Base-by-base conservation (phyloP, 345 rosid genomes). In the Carallia brachiata region DNA sequence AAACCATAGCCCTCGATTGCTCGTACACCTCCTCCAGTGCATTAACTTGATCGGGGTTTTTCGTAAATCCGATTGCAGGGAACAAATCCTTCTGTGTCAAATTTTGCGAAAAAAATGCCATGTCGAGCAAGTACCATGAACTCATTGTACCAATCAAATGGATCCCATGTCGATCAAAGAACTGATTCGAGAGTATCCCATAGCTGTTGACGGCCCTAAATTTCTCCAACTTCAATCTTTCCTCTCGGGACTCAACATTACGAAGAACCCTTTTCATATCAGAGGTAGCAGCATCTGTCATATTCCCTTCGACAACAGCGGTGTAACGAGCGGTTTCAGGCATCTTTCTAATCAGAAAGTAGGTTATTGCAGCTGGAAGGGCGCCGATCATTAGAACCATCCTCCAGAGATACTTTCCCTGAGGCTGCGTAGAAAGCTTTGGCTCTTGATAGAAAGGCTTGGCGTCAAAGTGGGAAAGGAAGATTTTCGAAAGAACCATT, bases 321-420 rank as follows among this genome's bases (percentile, higher is more conserved):
- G 88, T 84, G 82, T 84, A 85, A 9, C 92, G 79, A 5, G 81
- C 85, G 0, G 89, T 85, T 75, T 85, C 89, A 0, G 89, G 92
- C 89, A 88, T 84, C 52, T 85, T 82, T 84, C 77, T 84, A 15
- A 86, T 68, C 89, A 85, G 85, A 34, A 79, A 83, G 72, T 37
- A 87, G 0, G 92, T 82, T 17, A 79, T 2, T 1, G 71, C 30
- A 0, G 92, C 92, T 1, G 92, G 88, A 1, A 84, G 4, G 16
- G 92, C 86, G 6, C 88, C 92, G 2, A 85, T 13, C 89, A 84
- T 84, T 5, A 87, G 71, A 52, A 87, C 83, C 18, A 83, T 68
- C 66, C 88, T 71, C 88, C 88, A 87, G 23, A 85, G 61, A 6
- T 18, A 82, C 61, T 85, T 89, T 6, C 62, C 89, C 54, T 79